Evolutionary conservation across 2,329 filamentous ascomycete genomes (phyloP).

Genomic region (Microcyclospora tardicrescens): DNA sequence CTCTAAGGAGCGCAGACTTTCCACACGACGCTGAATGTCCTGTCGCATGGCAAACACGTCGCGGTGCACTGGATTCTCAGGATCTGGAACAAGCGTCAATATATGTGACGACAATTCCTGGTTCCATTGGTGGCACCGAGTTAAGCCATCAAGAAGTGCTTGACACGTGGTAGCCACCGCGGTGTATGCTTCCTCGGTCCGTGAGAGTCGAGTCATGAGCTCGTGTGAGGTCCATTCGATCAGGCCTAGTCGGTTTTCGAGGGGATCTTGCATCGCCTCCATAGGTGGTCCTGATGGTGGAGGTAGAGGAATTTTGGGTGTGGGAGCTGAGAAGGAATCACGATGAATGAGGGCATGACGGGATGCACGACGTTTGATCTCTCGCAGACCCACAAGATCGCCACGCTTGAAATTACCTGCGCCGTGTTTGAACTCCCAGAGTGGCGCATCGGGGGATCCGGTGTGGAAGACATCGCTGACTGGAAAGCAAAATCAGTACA

Average conservation of each 20-base stretch:
- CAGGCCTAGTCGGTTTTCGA: conserved; percentile 59
- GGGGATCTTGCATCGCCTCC: conserved; percentile 57
- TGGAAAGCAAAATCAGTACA: conserved; percentile 25
- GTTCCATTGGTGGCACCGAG: conserved; percentile 66
- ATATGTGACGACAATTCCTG: conserved; percentile 70
- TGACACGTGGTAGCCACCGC: conserved; percentile 72
- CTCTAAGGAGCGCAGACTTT: conserved; percentile 43
- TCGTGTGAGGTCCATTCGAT: conserved; percentile 79
- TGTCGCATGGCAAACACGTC: conserved; percentile 53
- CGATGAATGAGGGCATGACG: conserved; percentile 86
- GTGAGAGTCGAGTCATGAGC: conserved; percentile 58
- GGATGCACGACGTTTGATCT: conserved; percentile 91
- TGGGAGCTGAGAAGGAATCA: conserved; percentile 61
- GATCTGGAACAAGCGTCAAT: conserved; percentile 58
- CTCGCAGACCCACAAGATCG: conserved; percentile 76
- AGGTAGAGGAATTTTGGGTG: conserved; percentile 56
- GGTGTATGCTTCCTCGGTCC: conserved; percentile 72
- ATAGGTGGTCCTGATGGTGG: conserved; percentile 54
- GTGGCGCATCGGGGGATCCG: conserved; percentile 76
- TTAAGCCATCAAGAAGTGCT: conserved; percentile 66
- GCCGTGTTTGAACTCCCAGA: conserved; percentile 99
- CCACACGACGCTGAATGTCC: conserved; percentile 49
- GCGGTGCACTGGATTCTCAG: conserved; percentile 64
- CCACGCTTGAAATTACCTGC: conserved; percentile 95
- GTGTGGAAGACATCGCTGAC: conserved; percentile 98